Evolutionary conservation across 139 green algal species (phyloP).

Genomic region (Klebsormidium nitens): DNA sequence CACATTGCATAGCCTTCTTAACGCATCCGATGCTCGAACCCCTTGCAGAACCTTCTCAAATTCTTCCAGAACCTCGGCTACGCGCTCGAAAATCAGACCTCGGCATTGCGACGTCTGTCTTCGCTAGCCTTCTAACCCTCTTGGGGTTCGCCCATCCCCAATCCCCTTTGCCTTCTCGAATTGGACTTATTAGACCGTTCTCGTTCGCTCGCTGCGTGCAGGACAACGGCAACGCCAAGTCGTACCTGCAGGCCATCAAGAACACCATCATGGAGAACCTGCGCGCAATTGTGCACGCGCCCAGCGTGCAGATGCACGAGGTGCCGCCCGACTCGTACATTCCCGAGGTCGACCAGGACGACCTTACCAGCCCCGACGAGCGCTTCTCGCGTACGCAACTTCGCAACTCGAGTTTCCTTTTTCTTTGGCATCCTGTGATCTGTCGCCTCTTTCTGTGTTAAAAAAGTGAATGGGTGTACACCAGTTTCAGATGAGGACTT

Average conservation of each 20-base stretch:
- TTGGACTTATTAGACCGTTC: not conserved
- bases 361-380: conserved; percentile 18
- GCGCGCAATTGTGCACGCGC: conserved; percentile 55
- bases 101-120: no score
- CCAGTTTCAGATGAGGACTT: not conserved
- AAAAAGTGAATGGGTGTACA: not conserved
- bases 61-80: no score
- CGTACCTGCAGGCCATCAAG: conserved; percentile 66
- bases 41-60: no score
- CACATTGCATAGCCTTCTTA: no score
- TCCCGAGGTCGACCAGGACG: conserved; percentile 36
- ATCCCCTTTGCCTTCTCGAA: no score
- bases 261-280: conserved; percentile 66
- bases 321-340: conserved; percentile 31
- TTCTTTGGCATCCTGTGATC: not conserved
- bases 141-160: no score
- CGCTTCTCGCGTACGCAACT: conserved; percentile 9
- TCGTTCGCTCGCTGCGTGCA: not conserved
- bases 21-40: no score
- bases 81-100: no score
- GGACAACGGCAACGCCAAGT: conserved; percentile 79
- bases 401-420: no score
- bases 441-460: not conserved
- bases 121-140: no score
- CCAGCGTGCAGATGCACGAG: conserved; percentile 45